Percentiles rank a stretch among this genome's conserved stretches.
Conservation (phyloP, 805 yeast genomes). For the Nakazawaea wickerhamii region DNA sequence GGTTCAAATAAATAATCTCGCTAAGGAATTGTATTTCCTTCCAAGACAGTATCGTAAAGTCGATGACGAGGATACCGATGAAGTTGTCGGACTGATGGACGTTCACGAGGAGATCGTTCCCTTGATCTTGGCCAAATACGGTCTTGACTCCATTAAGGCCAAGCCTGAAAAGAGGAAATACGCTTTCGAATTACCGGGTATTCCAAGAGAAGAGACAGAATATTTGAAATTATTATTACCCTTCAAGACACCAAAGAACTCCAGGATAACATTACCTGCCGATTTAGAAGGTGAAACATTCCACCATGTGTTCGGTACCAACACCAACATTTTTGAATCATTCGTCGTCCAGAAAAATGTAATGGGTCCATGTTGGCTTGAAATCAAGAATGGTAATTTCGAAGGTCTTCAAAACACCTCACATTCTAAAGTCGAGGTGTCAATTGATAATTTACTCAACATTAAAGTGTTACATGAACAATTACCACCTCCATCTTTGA, state of each 20-base stretch:
- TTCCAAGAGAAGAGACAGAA: conserved; percentile 67
- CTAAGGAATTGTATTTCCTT: conserved; percentile 69
- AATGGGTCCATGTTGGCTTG: conserved; percentile 98
- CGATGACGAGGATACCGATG: conserved; percentile 29
- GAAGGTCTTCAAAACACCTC: conserved; percentile 55
- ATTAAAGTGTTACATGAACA: conserved; percentile 44
- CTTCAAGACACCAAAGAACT: conserved; percentile 54
- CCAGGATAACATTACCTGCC: conserved; percentile 45
- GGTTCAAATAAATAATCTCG: conserved; percentile 66
- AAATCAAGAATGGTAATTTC: conserved; percentile 61
- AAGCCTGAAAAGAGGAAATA: conserved; percentile 73
- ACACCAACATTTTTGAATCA: conserved; percentile 70
- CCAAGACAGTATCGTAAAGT: conserved; percentile 45
- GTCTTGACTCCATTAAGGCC: conserved; percentile 56
- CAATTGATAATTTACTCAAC: conserved; percentile 42
- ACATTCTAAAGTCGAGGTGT: conserved; percentile 75
- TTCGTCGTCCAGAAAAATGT: conserved; percentile 77
- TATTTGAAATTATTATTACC: conserved; percentile 79
- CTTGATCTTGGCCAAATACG: conserved; percentile 55
- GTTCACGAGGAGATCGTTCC: conserved; percentile 75
- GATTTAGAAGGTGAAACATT: conserved; percentile 74
- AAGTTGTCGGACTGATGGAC: conserved; percentile 49
- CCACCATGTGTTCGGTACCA: conserved; percentile 73
- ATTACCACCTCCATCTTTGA: conserved; percentile 59
- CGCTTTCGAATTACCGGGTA: conserved; percentile 78